Percentiles rank a stretch among this genome's conserved stretches.
Conservation (phyloP, 805 yeast species). For the Zygosaccharomyces gambellarensis region DNA sequence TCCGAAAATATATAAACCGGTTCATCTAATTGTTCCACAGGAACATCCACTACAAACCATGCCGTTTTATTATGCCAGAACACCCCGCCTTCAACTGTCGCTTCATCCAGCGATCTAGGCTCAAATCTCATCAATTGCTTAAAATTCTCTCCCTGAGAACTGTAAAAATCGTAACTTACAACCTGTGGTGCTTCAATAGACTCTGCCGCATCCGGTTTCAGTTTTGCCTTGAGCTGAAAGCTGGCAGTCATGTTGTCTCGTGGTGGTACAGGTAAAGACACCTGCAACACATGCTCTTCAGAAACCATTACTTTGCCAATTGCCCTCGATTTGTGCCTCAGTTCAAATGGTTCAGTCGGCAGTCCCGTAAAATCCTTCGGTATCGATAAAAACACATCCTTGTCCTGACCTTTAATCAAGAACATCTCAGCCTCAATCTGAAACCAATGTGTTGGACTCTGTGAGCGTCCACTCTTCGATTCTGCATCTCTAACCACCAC, state of each 20-base stretch:
- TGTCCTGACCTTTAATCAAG: slow-evolving; percentile 18
- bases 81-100: slow-evolving; percentile 27
- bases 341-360: slow-evolving; percentile 19
- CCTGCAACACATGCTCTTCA: slow-evolving; percentile 21
- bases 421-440: slow-evolving; percentile 25
- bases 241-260: slow-evolving; percentile 17
- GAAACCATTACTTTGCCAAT: slow-evolving; percentile 20
- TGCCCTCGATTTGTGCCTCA: slow-evolving; percentile 13
- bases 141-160: slow-evolving; percentile 20
- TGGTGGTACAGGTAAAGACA: slow-evolving; percentile 12
- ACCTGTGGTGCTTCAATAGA: slow-evolving; percentile 16
- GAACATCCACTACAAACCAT: slow-evolving; percentile 30
- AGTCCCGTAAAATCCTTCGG: slow-evolving; percentile 23
- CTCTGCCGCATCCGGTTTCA: slow-evolving; percentile 15
- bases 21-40: slow-evolving; percentile 18
- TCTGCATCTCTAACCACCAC: slow-evolving; percentile 24
- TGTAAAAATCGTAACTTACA: slow-evolving; percentile 19
- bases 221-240: slow-evolving; percentile 25
- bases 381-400: slow-evolving; percentile 22
- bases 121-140: slow-evolving; percentile 19
- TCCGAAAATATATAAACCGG: slow-evolving; percentile 22
- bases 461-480: slow-evolving; percentile 19
- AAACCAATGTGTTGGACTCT: slow-evolving; percentile 27
- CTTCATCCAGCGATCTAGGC: slow-evolving; percentile 14
- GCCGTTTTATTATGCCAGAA: slow-evolving; percentile 21